Conservation (phyloP, 768 basidiomycete species). For the Mycena alexandri region DNA sequence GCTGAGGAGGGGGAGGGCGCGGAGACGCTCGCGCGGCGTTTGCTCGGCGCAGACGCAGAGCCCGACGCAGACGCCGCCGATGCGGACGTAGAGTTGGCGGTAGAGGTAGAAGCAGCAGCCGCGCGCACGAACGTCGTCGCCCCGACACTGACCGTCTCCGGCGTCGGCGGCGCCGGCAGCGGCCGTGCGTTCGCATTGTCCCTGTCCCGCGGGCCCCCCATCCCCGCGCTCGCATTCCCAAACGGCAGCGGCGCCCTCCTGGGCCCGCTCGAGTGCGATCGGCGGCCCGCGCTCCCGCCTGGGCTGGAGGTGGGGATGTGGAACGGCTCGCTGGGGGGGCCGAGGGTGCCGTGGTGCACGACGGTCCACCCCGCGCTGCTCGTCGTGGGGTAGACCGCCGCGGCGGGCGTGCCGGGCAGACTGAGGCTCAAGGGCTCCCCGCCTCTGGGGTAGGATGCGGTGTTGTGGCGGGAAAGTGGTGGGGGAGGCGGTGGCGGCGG, state of each 20-base stretch:
- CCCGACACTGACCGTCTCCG: no score
- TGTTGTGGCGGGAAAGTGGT: not conserved
- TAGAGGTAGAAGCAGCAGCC: no score
- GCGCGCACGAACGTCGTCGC: no score
- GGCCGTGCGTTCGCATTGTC: no score
- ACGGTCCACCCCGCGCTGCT: constrained; percentile 32
- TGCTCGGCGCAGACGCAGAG: not conserved
- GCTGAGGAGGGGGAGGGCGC: not conserved
- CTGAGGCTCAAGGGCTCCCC: not conserved
- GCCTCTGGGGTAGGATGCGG: not conserved
- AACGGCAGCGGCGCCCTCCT: not conserved
- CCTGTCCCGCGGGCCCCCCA: no score
- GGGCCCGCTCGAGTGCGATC: constrained; percentile 16
- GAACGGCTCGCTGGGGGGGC: constrained; percentile 26
- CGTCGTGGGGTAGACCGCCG: constrained; percentile 26
- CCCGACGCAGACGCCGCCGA: no score
- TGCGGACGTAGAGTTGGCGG: no score
- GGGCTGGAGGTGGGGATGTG: constrained; percentile 23
- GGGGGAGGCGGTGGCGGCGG: not conserved
- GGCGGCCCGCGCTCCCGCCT: no score
- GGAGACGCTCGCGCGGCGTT: constrained; percentile 27
- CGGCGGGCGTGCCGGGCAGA: not conserved
- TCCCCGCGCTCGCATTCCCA: no score
- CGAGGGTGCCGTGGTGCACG: constrained; percentile 36
- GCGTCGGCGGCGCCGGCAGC: no score